Conservation (phyloP, 176 grass and related monocot species). For the Dendrocalamus sinicus region DNA sequence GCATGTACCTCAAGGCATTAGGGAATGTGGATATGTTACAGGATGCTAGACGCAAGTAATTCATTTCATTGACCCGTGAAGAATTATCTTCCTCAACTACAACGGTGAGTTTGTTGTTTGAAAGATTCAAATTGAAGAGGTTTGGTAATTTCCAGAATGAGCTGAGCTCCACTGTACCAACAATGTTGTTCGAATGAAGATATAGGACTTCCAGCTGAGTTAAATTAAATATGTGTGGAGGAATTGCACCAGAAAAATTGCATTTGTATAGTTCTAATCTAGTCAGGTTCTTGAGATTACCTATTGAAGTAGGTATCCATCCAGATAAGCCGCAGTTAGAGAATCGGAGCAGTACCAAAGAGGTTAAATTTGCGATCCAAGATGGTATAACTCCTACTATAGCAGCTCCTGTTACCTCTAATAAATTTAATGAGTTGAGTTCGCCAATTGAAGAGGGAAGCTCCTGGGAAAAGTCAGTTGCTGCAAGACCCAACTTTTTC, state of each 20-base stretch:
- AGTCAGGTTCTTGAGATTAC: constrained; percentile 49
- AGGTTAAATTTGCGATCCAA: constrained; percentile 41
- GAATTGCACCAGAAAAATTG: constrained; percentile 57
- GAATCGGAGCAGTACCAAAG: background rate
- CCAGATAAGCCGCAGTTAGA: constrained; percentile 48
- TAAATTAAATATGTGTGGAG: constrained; percentile 53
- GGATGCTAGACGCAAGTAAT: constrained; percentile 42
- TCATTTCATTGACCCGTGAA: background rate
- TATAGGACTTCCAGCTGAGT: constrained; percentile 37
- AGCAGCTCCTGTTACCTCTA: constrained; percentile 27
- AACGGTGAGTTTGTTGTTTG: constrained; percentile 30
- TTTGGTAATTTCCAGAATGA: constrained; percentile 37
- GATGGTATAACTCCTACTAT: constrained; percentile 28
- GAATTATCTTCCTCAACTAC: constrained; percentile 31
- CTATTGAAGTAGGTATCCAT: constrained; percentile 45
- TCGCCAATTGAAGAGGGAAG: background rate
- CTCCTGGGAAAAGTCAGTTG: background rate
- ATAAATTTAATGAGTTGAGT: background rate
- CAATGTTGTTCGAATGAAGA: constrained; percentile 53
- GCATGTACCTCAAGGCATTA: constrained; percentile 35
- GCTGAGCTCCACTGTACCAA: constrained; percentile 45
- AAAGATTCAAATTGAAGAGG: constrained; percentile 6
- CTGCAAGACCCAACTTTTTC: constrained; percentile 13
- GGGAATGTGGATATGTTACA: constrained; percentile 66
- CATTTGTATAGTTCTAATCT: constrained; percentile 47